Base-by-base conservation (phyloP, 176 grass and related monocot species). In the Triticum dicoccoides region DNA sequence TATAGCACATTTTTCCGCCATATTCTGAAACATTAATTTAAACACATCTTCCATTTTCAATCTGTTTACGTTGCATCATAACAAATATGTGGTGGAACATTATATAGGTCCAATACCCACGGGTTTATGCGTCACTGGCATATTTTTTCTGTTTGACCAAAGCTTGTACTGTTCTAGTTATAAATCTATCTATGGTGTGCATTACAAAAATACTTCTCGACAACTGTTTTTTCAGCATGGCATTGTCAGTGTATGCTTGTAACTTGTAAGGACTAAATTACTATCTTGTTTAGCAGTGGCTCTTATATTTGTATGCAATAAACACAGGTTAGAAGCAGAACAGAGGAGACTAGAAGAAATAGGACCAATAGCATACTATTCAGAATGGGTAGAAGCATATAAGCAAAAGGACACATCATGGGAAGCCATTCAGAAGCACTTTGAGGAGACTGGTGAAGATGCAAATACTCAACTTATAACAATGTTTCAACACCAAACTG, bases 291-390 rank as follows among this genome's bases (percentile, higher is more conserved):
- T 84, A 35, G 29, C 62, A 15, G 77, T 59, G 38, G 25, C 30
- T 86, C 59, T 93, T 82, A 69, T 87, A 76, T 62, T 72, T 52
- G 29, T 86, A 54, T 81, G 59, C n/a, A 45, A 91, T 82, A 89
- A 91, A 86, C 79, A 63, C 88, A 98, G 97, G 89, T 76, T 96
- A 85, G 86, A 96, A 90, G 92, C 64, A 80, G 97, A 96, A 32
- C 69, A 80, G 62, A 89, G 39, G 70, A 93, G 92, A 88, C 77
- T 94, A 79, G 88, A 96, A 82, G 93, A 94, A 87, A 89, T 94
- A 84, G 97, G 97, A 52, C 97, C 97, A 0, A 85, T 96, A 87
- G 94, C 94, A 77, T 98, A 96, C 85, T 98, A 98, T 64, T 98
- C 92, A 63, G 94, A 98, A 88, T 98, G 97, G 97, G 94, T 98